Percentiles rank a stretch among this genome's conserved stretches.
Conservation (phyloP, 2,329 filamentous ascomycete species). For the Aciculosporium take region DNA sequence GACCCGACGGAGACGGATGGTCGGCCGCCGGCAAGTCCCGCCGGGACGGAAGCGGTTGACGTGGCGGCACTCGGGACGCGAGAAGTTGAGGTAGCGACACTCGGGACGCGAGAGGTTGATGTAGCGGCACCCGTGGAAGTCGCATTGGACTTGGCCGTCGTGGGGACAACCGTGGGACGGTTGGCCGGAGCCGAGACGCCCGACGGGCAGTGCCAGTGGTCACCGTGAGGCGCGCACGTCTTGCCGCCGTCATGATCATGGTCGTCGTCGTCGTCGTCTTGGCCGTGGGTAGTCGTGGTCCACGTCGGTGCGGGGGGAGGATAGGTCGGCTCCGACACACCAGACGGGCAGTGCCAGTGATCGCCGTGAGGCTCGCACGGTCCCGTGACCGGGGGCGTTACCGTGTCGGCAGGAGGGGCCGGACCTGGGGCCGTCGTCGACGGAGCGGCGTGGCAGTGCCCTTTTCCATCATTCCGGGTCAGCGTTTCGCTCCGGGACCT, state of each 20-base stretch:
- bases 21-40: constrained; percentile 1
- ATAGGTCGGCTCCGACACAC: constrained; percentile 6
- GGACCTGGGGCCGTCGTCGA: constrained; percentile 1
- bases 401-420: not conserved
- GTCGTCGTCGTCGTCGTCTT: constrained; percentile 1
- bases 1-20: constrained; percentile 1
- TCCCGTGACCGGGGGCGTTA: constrained; percentile 1
- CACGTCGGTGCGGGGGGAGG: constrained; percentile 3
- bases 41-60: not conserved
- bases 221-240: constrained; percentile 7
- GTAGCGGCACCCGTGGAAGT: constrained; percentile 1
- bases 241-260: constrained; percentile 2
- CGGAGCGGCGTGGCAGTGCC: constrained; percentile 8
- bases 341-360: constrained; percentile 9
- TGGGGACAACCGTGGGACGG: constrained; percentile 1
- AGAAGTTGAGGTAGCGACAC: not conserved
- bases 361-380: constrained; percentile 7
- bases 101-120: too few species aligned
- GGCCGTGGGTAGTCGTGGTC: not conserved
- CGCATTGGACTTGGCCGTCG: not conserved
- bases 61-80: not conserved
- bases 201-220: constrained; percentile 10
- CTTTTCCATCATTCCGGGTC: not conserved
- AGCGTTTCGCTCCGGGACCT: too few species aligned
- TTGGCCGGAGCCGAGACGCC: constrained; percentile 7